phyloP scores from a whole-genome alignment of 441 rosid species.

The Capsella rubella region DNA sequence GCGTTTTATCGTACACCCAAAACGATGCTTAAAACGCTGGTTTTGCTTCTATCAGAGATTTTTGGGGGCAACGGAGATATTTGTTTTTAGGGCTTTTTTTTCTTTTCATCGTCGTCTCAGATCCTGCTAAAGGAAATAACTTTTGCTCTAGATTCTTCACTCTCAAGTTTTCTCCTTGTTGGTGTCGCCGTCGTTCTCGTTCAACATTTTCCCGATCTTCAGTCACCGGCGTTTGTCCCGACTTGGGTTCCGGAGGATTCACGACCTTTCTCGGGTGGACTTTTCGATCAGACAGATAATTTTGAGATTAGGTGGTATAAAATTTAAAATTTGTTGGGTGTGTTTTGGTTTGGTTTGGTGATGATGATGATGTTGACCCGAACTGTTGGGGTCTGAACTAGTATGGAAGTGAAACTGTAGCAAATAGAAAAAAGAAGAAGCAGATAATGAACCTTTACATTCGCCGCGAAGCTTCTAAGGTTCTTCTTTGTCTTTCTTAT shows the following conservation, averaged over 20 bases:
- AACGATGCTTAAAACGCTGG: constrained; percentile 38
- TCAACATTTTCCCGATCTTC: constrained; percentile 30
- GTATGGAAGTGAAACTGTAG: constrained; percentile 55
- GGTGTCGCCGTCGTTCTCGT: constrained; percentile 8
- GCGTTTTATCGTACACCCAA: constrained; percentile 55
- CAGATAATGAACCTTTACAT: constrained; percentile 83
- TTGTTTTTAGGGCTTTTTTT: constrained; percentile 16
- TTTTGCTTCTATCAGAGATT: constrained; percentile 24
- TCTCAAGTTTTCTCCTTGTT: constrained; percentile 15
- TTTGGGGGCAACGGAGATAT: constrained; percentile 4
- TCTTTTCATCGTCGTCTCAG: constrained; percentile 31
- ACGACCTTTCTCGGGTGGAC: background rate
- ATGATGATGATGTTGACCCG: constrained; percentile 65
- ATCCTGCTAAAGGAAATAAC: constrained; percentile 22
- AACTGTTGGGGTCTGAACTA: constrained; percentile 55
- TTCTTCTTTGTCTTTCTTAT: constrained; percentile 17
- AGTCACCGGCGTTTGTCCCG: constrained; percentile 30
- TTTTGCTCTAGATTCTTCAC: constrained; percentile 13
- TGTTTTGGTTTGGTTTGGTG: constrained; percentile 23
- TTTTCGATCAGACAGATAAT: background rate
- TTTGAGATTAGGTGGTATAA: constrained; percentile 15
- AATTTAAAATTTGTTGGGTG: constrained; percentile 7
- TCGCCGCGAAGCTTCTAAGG: constrained; percentile 99
- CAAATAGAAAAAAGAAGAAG: background rate
- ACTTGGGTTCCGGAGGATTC: constrained; percentile 12